Evolutionary conservation across 768 basidiomycete genomes (phyloP).

Genomic region (Leccinum subtestaceum): DNA sequence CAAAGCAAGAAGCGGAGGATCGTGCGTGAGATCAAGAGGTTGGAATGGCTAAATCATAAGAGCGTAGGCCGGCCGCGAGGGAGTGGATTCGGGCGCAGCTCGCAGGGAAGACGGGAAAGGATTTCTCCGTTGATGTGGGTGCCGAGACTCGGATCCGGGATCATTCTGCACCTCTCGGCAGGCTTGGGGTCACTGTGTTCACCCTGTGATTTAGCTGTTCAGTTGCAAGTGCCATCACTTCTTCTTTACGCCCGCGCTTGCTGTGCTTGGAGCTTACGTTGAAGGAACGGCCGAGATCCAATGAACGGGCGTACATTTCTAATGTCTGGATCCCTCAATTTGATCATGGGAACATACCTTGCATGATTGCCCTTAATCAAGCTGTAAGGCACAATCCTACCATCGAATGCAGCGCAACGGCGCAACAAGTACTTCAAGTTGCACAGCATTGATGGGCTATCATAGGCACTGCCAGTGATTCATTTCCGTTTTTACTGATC

Average conservation of each 20-base stretch:
- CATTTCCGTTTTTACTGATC: not conserved
- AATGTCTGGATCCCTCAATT: too few species aligned
- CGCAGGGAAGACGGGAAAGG: conserved; percentile 89
- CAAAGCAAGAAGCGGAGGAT: conserved; percentile 97
- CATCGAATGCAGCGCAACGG: not conserved
- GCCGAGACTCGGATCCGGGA: not conserved
- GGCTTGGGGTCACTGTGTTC: too few species aligned
- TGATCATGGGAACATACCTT: not conserved
- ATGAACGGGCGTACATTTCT: too few species aligned
- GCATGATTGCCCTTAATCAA: not conserved
- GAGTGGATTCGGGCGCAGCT: conserved; percentile 87
- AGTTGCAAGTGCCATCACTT: not conserved
- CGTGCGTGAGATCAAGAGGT: conserved; percentile 69
- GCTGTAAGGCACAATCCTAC: not conserved
- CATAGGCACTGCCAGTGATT: not conserved
- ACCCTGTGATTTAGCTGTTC: too few species aligned
- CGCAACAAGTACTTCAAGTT: not conserved
- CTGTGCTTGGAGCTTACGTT: too few species aligned
- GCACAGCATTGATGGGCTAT: not conserved
- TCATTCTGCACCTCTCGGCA: too few species aligned
- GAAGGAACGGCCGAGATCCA: too few species aligned
- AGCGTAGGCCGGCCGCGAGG: conserved; percentile 58
- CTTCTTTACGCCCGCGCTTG: not conserved
- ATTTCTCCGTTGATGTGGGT: conserved; percentile 88
- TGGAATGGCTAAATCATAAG: conserved; percentile 84